Conservation (phyloP, 768 basidiomycete species). For the Suillus decipiens region DNA sequence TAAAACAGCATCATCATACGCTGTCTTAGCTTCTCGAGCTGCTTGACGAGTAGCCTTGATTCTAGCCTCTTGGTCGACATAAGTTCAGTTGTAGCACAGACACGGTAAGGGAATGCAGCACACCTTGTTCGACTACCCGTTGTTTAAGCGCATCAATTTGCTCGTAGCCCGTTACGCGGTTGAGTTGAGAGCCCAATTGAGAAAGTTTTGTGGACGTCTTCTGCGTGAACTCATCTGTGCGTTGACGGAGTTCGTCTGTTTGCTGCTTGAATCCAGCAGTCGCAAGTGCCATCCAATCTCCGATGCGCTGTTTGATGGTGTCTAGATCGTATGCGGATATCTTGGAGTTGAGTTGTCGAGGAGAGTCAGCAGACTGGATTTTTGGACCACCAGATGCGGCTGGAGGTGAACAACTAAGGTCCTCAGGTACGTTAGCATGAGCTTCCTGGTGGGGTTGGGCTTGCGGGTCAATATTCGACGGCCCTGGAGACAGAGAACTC, state of each 20-base stretch:
- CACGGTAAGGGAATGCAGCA: constrained; percentile 23
- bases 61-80: constrained; percentile 57
- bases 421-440: not conserved
- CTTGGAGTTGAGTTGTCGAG: not conserved
- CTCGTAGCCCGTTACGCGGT: constrained; percentile 89
- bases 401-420: not conserved
- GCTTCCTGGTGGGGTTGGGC: not conserved
- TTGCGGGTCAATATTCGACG: not conserved
- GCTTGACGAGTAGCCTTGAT: constrained; percentile 68
- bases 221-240: constrained; percentile 59
- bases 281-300: constrained; percentile 47
- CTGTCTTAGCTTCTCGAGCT: constrained; percentile 70
- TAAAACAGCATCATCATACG: constrained; percentile 77
- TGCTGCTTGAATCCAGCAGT: constrained; percentile 32
- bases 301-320: constrained; percentile 38
- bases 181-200: constrained; percentile 76
- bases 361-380: not conserved
- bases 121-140: constrained; percentile 82
- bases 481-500: not conserved
- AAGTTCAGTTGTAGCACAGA: constrained; percentile 13
- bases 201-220: constrained; percentile 63
- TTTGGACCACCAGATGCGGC: not conserved
- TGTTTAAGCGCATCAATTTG: constrained; percentile 82
- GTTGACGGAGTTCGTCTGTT: constrained; percentile 37
- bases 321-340: constrained; percentile 22